Evolutionary conservation across 2,329 filamentous ascomycete genomes (phyloP).

Genomic region (Stagonosporopsis vannaccii): DNA sequence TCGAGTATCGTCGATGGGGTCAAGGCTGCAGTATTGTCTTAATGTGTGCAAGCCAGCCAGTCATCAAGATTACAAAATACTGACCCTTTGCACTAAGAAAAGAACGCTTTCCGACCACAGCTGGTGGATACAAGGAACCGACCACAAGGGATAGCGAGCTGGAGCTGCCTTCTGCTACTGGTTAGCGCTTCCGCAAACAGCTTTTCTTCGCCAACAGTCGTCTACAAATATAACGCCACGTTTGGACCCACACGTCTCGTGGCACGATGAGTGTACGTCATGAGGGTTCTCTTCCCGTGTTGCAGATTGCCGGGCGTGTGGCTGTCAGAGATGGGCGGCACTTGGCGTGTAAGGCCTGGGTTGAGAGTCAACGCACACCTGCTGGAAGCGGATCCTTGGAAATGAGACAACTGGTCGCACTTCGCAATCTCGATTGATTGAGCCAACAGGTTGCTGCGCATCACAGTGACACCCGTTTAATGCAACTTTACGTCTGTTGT

Average conservation of each 20-base stretch:
- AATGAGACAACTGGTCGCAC: conserved; percentile 32
- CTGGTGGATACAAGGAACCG: conserved; percentile 21
- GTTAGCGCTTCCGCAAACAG: conserved; percentile 21
- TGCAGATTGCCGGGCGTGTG: conserved; percentile 44
- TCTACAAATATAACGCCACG: conserved; percentile 45
- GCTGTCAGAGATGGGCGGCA: conserved; percentile 37
- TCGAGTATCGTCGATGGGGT: background rate
- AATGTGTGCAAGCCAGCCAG: background rate
- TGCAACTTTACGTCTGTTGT: background rate
- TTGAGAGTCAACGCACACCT: conserved; percentile 8
- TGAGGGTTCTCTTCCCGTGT: conserved; percentile 42
- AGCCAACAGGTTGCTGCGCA: conserved; percentile 22
- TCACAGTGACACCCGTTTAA: background rate
- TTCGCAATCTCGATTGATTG: conserved; percentile 38
- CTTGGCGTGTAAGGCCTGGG: conserved; percentile 21
- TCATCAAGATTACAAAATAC: background rate
- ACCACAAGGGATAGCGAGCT: conserved; percentile 29
- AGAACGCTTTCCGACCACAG: conserved; percentile 12
- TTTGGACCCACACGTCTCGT: conserved; percentile 49
- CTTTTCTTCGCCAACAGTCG: conserved; percentile 29
- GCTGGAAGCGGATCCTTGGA: conserved; percentile 23
- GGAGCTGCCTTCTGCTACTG: conserved; percentile 11
- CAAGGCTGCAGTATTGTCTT: background rate
- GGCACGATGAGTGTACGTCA: conserved; percentile 46
- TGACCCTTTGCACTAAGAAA: conserved; percentile 12